Conservation (phyloP, 108 stramenopile genomes). For the Stephanodiscus minutulus region DNA sequence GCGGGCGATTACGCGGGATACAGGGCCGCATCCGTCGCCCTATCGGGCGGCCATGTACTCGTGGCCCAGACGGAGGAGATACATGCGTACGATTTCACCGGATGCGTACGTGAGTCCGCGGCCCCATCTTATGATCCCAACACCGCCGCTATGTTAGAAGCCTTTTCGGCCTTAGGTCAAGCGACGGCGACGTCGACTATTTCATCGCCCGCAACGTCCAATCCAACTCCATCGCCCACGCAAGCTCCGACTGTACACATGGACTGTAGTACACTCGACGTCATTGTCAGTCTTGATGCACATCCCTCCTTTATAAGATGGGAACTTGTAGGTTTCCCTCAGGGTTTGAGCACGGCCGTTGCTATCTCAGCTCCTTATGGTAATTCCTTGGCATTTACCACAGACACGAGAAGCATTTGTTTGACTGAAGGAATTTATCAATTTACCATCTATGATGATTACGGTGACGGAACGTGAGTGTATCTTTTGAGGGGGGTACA, state of each 20-base stretch:
- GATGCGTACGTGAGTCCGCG: conserved; percentile 5
- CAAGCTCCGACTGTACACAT: background rate
- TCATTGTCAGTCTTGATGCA: conserved; percentile 18
- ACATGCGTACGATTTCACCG: conserved; percentile 14
- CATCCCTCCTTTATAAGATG: conserved; percentile 18
- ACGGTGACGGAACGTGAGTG: conserved; percentile 23
- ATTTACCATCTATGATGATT: conserved; percentile 26
- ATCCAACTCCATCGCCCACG: conserved; percentile 7
- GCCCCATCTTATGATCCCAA: background rate
- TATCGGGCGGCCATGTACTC: conserved; percentile 15
- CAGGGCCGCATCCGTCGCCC: background rate
- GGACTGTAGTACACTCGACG: conserved; percentile 3
- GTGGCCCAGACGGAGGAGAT: conserved; percentile 5
- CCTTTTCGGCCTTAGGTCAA: background rate
- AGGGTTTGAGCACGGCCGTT: conserved; percentile 2
- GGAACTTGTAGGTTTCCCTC: conserved; percentile 9
- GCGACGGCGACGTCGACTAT: background rate
- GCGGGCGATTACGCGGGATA: conserved; percentile 21
- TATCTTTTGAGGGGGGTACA: background rate
- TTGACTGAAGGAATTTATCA: conserved; percentile 15
- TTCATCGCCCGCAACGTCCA: background rate
- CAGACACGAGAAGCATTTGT: conserved; percentile 13
- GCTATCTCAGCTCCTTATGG: conserved; percentile 7
- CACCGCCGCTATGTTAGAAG: background rate
- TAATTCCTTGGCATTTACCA: conserved; percentile 8